Base-by-base conservation (phyloP, 768 basidiomycete genomes). In the Pseudohyphozyma bogoriensis region DNA sequence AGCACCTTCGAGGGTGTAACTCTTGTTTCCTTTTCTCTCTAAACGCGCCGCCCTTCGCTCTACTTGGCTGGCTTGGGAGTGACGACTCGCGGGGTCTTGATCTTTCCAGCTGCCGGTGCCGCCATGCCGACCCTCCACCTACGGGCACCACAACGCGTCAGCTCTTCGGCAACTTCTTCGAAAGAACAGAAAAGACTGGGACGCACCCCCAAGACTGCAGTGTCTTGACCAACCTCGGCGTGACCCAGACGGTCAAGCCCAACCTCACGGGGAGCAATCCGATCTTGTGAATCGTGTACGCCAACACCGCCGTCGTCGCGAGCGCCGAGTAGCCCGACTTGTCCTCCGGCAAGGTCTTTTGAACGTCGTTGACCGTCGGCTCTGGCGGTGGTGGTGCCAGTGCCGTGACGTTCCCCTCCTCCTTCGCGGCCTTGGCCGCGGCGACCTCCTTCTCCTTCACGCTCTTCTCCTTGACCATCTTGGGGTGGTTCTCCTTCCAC, bases 231-330 rank as follows among this genome's bases (percentile, higher is more conserved):
- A 68, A 60, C 13, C 45, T 55, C 4, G 70, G 70, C 42, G 70
- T 70, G 37, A 61, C 53, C 11, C 66, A 66, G 26, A 68, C 89
- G 0, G 93, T 96, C 63, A 92, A 74, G 0, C 90, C 95, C 1
- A 95, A 81, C 42, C 95, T 78, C 28, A 99, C 74, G 12, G 95
- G 95, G 26, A 97, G 72, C 71, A 96, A 87, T 2, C 89, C 70
- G 0, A 89, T 93, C 77, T 99, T 99, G 81, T 99, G 95, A 55
- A 99, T 82, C 24, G 87, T 85, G 74, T 92, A 99, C 5, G 95
- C 93, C 68, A 97, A 77, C 0, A 89, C 82, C 31, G 95, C 74
- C 83, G 95, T 92, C 31, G 93, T 90, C 74, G 89, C 92, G 22
- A 95, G 76, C 20, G 87, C 83, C 72, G 87, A 86, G 11, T 83